Percentiles rank a stretch among this genome's conserved stretches.
These are phyloP conservation scores for Penicillium vulpinum DNA, from an alignment of 2,329 filamentous ascomycete species.

Conservation along the genomic window DNA sequence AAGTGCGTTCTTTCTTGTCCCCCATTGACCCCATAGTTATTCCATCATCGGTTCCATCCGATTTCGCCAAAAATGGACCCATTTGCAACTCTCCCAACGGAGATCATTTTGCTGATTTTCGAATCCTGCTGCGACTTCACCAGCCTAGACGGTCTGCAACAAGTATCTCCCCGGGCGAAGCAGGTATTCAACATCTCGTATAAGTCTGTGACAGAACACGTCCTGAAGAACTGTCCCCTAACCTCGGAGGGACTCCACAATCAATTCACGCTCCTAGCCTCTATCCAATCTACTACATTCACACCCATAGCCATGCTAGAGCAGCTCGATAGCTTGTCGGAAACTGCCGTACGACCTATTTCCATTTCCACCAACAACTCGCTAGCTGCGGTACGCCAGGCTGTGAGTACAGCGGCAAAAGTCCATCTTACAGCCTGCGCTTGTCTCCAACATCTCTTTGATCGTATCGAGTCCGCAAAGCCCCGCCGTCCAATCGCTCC, in stretches of 20 bases:
- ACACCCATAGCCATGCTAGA: background rate
- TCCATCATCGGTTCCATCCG: background rate
- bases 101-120: background rate
- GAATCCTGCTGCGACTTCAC: background rate
- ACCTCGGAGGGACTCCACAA: background rate
- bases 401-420: background rate
- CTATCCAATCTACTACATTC: background rate
- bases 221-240: background rate
- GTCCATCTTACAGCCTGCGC: background rate
- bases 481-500: background rate
- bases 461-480: background rate
- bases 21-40: background rate
- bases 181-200: background rate
- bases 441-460: background rate
- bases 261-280: background rate
- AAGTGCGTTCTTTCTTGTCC: background rate
- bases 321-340: background rate
- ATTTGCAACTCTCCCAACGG: background rate
- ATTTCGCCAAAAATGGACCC: background rate
- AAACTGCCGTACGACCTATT: background rate
- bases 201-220: background rate
- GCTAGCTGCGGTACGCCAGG: background rate
- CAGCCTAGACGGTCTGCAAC: background rate
- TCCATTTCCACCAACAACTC: background rate
- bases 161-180: background rate